These are phyloP conservation scores for Paraconiothyrium brasiliense DNA, from an alignment of 2,329 filamentous ascomycete genomes.

Conservation along the genomic window DNA sequence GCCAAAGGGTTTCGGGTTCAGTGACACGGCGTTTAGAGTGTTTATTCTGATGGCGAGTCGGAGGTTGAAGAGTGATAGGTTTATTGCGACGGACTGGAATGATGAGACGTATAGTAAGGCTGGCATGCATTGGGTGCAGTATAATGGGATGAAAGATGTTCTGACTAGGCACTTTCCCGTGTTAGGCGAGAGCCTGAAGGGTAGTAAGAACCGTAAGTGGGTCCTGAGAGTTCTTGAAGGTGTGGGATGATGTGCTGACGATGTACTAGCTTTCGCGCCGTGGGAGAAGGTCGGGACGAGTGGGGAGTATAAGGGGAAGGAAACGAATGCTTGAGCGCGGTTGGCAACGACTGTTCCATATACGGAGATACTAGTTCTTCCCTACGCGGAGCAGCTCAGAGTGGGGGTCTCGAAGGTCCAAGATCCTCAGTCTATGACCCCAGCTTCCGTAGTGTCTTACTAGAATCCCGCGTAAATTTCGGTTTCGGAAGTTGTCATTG, in stretches of 20 bases:
- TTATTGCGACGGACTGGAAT: conserved; percentile 56
- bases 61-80: conserved; percentile 56
- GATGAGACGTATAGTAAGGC: conserved; percentile 53
- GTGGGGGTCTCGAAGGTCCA: too few relatives aligned
- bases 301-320: conserved; percentile 29
- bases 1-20: conserved; percentile 58
- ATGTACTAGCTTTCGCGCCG: conserved; percentile 32
- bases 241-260: conserved; percentile 52
- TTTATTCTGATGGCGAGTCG: conserved; percentile 59
- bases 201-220: conserved; percentile 27
- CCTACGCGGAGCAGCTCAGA: too few relatives aligned
- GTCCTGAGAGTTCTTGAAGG: not conserved
- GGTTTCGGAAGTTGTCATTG: too few relatives aligned
- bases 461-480: too few relatives aligned
- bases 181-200: conserved; percentile 43
- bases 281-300: conserved; percentile 32
- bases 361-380: too few relatives aligned
- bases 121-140: conserved; percentile 57
- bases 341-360: not conserved
- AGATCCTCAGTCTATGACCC: too few relatives aligned
- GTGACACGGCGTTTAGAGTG: conserved; percentile 58
- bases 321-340: conserved; percentile 26
- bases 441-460: too few relatives aligned
- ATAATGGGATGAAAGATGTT: conserved; percentile 50
- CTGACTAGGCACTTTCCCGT: conserved; percentile 54